Evolutionary conservation across 108 stramenopile genomes (phyloP).

Genomic region (Mediolabrus comicus): DNA sequence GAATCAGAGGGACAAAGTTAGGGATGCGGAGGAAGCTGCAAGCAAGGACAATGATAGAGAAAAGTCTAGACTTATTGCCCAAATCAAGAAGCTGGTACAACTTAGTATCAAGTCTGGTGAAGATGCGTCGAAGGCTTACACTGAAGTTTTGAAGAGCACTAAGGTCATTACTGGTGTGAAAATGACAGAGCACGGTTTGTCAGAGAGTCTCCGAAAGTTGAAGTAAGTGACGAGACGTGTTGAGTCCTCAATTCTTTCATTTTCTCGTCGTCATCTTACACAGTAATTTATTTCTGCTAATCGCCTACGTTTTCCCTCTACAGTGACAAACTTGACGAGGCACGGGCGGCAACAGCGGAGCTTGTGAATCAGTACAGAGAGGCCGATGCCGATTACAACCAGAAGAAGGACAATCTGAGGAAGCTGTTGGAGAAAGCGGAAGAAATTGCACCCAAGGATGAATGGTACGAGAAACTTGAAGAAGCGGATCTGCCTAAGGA

Average conservation of each 20-base stretch:
- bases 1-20: conserved; percentile 53
- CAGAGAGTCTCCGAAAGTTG: conserved; percentile 38
- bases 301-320: not conserved
- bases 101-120: conserved; percentile 42
- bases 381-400: conserved; percentile 27
- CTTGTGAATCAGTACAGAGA: conserved; percentile 28
- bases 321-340: conserved; percentile 21
- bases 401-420: conserved; percentile 14
- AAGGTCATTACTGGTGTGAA: conserved; percentile 43
- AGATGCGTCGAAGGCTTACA: conserved; percentile 50
- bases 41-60: conserved; percentile 54
- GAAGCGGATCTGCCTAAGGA: conserved; percentile 14
- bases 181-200: conserved; percentile 53
- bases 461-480: conserved; percentile 27
- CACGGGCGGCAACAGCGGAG: conserved; percentile 21
- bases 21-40: conserved; percentile 55
- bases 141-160: conserved; percentile 55
- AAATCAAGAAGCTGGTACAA: conserved; percentile 51
- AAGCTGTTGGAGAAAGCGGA: conserved; percentile 24
- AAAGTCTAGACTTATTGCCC: conserved; percentile 47
- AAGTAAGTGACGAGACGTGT: conserved; percentile 42
- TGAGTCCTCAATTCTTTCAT: not conserved
- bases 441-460: conserved; percentile 16
- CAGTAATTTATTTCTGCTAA: not conserved
- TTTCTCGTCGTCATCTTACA: not conserved